A percentile compares a stretch with the other conserved stretches of the same genome.
Evolutionary conservation across 768 basidiomycete genomes (phyloP).

Genomic region (Imleria badia): DNA sequence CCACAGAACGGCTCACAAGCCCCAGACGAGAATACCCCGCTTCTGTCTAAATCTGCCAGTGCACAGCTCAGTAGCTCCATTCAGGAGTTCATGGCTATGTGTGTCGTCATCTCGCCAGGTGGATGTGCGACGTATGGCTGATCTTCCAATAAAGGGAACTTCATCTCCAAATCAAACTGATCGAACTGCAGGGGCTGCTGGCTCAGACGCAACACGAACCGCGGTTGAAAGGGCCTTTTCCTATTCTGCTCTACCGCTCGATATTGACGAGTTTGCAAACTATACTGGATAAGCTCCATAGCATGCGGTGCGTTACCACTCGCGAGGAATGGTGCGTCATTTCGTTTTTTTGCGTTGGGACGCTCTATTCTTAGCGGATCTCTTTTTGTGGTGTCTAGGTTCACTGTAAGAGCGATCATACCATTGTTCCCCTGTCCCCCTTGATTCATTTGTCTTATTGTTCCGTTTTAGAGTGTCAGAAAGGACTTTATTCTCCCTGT

Average conservation of each 20-base stretch:
- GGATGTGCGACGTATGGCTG: neutral
- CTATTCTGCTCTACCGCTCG: conserved; percentile 78
- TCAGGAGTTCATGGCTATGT: conserved; percentile 93
- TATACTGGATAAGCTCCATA: conserved; percentile 86
- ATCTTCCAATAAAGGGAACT: conserved; percentile 67
- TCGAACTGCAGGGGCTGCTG: conserved; percentile 81
- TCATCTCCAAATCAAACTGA: conserved; percentile 88
- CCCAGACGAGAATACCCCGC: conserved; percentile 32
- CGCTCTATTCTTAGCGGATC: conserved; percentile 8
- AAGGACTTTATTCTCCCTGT: conserved; percentile 90
- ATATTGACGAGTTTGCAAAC: conserved; percentile 81
- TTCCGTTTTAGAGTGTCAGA: conserved; percentile 60
- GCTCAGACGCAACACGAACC: conserved; percentile 92
- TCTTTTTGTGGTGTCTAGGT: conserved; percentile 43
- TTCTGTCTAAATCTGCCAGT: conserved; percentile 36
- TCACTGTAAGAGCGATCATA: conserved; percentile 52
- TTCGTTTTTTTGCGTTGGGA: neutral
- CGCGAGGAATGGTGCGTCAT: conserved; percentile 82
- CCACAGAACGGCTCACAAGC: neutral
- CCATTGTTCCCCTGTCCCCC: neutral
- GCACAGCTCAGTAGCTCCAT: conserved; percentile 61
- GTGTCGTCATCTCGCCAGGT: conserved; percentile 20
- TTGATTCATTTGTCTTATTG: neutral
- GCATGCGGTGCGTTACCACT: conserved; percentile 96
- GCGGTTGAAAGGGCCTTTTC: conserved; percentile 94